Evolutionary conservation across 768 basidiomycete species (phyloP).

Genomic region (Gloeophyllum trabeum): DNA sequence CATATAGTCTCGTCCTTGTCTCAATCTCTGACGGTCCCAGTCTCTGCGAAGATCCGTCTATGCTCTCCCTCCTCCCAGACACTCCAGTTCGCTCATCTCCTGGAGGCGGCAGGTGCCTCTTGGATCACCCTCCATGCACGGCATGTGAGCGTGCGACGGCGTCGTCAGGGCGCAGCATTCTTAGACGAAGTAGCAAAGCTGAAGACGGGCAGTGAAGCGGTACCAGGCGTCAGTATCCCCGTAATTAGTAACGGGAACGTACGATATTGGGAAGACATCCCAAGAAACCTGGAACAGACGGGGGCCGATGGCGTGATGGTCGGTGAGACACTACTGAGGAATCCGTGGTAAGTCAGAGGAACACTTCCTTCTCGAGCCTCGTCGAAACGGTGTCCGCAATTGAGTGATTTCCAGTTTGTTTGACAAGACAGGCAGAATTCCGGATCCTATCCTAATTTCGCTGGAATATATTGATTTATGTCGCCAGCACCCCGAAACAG

Average conservation of each 20-base stretch:
- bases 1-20: conserved; percentile 52
- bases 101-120: conserved; percentile 56
- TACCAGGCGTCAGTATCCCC: conserved; percentile 30
- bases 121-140: conserved; percentile 72
- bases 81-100: conserved; percentile 37
- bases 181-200: conserved; percentile 46
- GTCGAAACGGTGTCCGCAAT: too few relatives aligned
- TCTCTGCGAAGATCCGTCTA: conserved; percentile 45
- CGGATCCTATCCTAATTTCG: conserved; percentile 56
- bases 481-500: conserved; percentile 35
- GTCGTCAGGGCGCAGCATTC: conserved; percentile 65
- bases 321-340: conserved; percentile 63
- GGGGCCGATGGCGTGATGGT: conserved; percentile 73
- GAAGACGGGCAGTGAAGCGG: conserved; percentile 20
- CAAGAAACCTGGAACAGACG: conserved; percentile 39
- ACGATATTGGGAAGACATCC: conserved; percentile 43
- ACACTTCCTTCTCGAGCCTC: too few relatives aligned
- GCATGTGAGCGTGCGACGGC: conserved; percentile 55
- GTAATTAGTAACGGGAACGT: conserved; percentile 79
- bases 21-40: conserved; percentile 48
- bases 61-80: conserved; percentile 36
- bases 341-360: conserved; percentile 59
- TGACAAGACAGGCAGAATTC: conserved; percentile 29
- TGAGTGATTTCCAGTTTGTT: conserved; percentile 55
- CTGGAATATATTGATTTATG: conserved; percentile 63